Evolutionary conservation across 1,284 basidiomycete genomes (phyloP).

Genomic region (Tylopilus orsonianus): DNA sequence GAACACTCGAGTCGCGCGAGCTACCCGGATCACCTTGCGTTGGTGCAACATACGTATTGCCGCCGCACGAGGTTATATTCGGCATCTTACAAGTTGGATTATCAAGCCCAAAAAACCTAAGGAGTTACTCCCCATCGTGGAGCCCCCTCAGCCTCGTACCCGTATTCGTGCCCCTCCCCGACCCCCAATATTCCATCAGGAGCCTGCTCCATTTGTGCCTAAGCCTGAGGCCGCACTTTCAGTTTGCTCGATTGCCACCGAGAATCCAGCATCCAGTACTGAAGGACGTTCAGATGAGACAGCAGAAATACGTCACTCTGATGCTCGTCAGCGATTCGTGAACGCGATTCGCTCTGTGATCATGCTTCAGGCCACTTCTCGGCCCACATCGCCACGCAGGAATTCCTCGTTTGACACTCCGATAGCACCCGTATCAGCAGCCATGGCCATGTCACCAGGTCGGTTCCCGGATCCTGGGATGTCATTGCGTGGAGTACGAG

Average conservation of each 20-base stretch:
- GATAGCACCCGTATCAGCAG: conserved; percentile 27
- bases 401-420: conserved; percentile 33
- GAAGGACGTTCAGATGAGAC: conserved; percentile 33
- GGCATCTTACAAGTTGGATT: conserved; percentile 27
- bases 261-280: conserved; percentile 30
- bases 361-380: conserved; percentile 42
- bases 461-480: conserved; percentile 41
- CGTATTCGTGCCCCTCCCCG: conserved; percentile 20
- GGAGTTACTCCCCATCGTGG: conserved; percentile 28
- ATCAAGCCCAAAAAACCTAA: conserved; percentile 28
- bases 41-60: conserved; percentile 28
- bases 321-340: conserved; percentile 39
- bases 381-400: conserved; percentile 31
- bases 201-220: conserved; percentile 18
- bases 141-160: conserved; percentile 23
- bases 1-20: conserved; percentile 40
- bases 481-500: conserved; percentile 50
- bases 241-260: conserved; percentile 24
- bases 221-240: conserved; percentile 25
- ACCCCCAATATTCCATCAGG: conserved; percentile 20
- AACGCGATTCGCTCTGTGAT: conserved; percentile 49
- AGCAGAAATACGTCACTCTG: conserved; percentile 25
- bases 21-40: conserved; percentile 24
- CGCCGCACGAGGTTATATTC: conserved; percentile 23
- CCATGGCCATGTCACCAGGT: conserved; percentile 32